Evolutionary conservation across 164 flowering plant genomes (phyloP).

Genomic region (Magnolia officinalis): DNA sequence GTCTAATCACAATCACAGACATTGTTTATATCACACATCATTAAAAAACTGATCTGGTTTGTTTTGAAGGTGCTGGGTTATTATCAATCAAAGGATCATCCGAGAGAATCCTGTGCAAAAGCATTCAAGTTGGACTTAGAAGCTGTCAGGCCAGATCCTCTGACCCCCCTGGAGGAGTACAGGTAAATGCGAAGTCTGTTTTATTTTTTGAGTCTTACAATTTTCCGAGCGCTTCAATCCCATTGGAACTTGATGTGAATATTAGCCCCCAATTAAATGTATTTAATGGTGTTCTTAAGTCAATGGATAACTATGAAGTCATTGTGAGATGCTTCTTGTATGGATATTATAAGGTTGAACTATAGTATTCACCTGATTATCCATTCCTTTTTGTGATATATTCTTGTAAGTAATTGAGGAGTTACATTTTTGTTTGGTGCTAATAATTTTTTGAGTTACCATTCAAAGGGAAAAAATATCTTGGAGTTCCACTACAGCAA

Average conservation of each 20-base stretch:
- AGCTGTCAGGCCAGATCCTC: constrained; percentile 86
- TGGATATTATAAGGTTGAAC: too few species aligned
- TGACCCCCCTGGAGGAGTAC: constrained; percentile 84
- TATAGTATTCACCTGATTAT: too few species aligned
- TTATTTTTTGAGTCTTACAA: background rate
- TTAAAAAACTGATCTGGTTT: constrained; percentile 8
- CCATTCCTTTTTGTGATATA: too few species aligned
- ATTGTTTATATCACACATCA: background rate
- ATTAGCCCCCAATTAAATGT: background rate
- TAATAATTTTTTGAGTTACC: too few species aligned
- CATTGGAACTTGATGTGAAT: background rate
- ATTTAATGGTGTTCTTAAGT: background rate
- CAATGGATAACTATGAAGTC: background rate
- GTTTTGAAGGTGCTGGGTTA: constrained; percentile 63
- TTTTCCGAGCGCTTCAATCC: background rate
- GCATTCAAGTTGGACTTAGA: constrained; percentile 78
- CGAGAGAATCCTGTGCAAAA: constrained; percentile 75
- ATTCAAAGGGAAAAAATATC: too few species aligned
- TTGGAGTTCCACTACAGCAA: too few species aligned
- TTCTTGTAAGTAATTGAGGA: too few species aligned
- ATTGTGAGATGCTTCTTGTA: background rate
- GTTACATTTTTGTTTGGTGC: too few species aligned
- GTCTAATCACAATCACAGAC: background rate
- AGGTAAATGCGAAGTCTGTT: constrained; percentile 36
- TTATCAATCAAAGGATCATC: constrained; percentile 73